Conservation (phyloP, 495 filamentous ascomycete species). For the Trichoderma erinaceum region DNA sequence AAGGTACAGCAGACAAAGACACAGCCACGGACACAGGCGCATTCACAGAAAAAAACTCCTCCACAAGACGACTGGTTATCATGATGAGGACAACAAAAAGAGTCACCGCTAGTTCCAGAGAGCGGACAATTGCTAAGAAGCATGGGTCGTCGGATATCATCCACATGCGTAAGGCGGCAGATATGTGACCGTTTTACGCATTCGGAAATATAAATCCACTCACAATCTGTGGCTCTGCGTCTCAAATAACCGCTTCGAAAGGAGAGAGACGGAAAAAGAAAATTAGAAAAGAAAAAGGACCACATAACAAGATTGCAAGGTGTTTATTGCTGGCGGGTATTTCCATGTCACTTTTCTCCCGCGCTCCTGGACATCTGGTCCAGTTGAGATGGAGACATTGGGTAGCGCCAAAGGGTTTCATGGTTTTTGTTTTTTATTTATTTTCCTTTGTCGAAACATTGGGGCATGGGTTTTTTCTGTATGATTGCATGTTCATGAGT, state of each 20-base stretch:
- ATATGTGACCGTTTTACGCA: not conserved
- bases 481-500: constrained; percentile 17
- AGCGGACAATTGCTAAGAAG: not conserved
- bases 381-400: not conserved
- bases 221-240: not conserved
- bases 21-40: not conserved
- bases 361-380: not conserved
- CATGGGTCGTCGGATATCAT: not conserved
- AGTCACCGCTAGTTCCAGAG: not conserved
- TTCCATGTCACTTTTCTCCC: not conserved
- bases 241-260: not conserved
- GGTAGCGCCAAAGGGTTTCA: not conserved
- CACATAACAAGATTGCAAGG: not conserved
- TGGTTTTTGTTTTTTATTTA: not conserved
- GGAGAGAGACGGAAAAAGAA: not conserved
- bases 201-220: not conserved
- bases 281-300: not conserved
- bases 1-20: constrained; percentile 10
- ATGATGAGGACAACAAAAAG: not conserved
- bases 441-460: constrained; percentile 9
- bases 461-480: constrained; percentile 1
- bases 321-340: not conserved
- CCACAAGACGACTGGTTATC: not conserved
- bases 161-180: not conserved
- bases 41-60: not conserved